Base-by-base conservation (phyloP, 1,284 basidiomycete species). In the Ganoderma lucidum region DNA sequence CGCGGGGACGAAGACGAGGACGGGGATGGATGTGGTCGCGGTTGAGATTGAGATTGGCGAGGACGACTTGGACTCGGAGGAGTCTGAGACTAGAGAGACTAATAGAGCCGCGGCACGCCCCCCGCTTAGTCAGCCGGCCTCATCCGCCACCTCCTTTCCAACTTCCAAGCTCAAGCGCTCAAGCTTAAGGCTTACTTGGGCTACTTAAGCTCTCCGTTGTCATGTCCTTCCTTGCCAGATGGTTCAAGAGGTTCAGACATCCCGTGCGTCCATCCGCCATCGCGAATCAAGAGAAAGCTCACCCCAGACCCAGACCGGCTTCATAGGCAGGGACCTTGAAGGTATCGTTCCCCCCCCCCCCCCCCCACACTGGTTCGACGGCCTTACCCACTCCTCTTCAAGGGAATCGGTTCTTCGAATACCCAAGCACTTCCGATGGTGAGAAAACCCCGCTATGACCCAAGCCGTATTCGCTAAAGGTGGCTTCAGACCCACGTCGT, bases 331-430 rank as follows among this genome's bases (percentile, higher is more conserved):
- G 56, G 79, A 79, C 63, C 64, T 80, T 12, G 75, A 78, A 75
- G 79, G 79, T 79, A 42, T 14, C 17, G 32, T 30, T 62, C 30
- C 41, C 41, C 14, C 8, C 42, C 41, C 41, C 14, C 8, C 42
- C 23, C 44, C 10, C 39, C 2, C 28, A 35, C 23, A 30, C 15
- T 15, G 59, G 32, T 6, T 8, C 15, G 28, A 12, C 30, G 8
- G 39, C 30, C 14, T 14, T 37, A 3, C 42, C 5, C 28, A 64
- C 28, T 8, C 10, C 17, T 17, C 63, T 10, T 10, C 2, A 45
- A 80, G 79, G 78, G 1, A 80, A 80, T 65, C 70, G 71, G 23
- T 80, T 74, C 68, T 79, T 71, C 61, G 79, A 80, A 59, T 75
- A 78, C 60, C 76, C 78, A 12, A 77, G 75, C 53, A 70, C 73